Percentiles rank a stretch among this genome's conserved stretches.
phyloP scores from a whole-genome alignment of 2,329 filamentous ascomycete genomes.

The Xylariaceae sp. region DNA sequence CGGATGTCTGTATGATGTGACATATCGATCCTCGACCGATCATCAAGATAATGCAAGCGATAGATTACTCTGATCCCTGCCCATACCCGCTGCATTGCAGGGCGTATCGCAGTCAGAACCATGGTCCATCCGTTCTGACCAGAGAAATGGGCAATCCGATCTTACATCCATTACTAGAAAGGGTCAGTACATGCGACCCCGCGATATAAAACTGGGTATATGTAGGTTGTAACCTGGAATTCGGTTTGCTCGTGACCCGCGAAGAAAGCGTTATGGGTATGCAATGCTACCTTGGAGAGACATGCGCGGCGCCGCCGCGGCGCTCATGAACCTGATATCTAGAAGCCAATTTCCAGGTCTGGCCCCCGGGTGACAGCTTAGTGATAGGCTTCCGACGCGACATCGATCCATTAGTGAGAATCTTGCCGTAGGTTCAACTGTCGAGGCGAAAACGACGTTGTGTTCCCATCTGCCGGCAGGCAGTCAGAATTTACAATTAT shows the following conservation, averaged over 20 bases:
- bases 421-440: too few relatives aligned
- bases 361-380: too few relatives aligned
- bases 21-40: slow-evolving; percentile 9
- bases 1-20: not conserved
- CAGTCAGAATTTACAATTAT: too few relatives aligned
- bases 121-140: not conserved
- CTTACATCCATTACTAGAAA: too few relatives aligned
- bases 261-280: not conserved
- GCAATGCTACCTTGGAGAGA: not conserved
- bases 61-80: not conserved
- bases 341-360: too few relatives aligned
- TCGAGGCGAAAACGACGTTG: too few relatives aligned
- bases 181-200: too few relatives aligned
- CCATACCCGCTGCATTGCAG: not conserved
- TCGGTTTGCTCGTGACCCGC: not conserved
- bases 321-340: not conserved
- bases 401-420: too few relatives aligned
- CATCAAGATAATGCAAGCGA: slow-evolving; percentile 6
- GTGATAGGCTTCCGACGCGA: too few relatives aligned
- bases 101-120: not conserved
- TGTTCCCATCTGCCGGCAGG: too few relatives aligned
- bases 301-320: too few relatives aligned
- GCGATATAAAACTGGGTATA: too few relatives aligned
- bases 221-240: not conserved
- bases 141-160: not conserved